These are phyloP conservation scores for Ambrosiella cleistominuta DNA, from an alignment of 2,329 filamentous ascomycete species.

Conservation along the genomic window DNA sequence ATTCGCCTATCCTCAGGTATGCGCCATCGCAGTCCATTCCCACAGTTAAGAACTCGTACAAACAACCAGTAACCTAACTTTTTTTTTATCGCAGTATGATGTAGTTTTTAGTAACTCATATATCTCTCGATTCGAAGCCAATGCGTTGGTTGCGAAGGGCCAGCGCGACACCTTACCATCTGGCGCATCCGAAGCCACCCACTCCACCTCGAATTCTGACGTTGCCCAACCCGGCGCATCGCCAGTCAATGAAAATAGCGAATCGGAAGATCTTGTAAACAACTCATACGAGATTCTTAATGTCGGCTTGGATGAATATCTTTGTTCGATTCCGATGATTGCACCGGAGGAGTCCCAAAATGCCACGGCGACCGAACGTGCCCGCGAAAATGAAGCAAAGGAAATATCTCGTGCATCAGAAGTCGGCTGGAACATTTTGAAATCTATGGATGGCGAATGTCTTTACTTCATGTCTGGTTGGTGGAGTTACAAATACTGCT, in stretches of 20 bases:
- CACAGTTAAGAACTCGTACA: background rate
- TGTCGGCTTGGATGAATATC: conserved; percentile 50
- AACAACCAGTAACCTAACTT: conserved; percentile 1
- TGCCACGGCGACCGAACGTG: conserved; percentile 47
- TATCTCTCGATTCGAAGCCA: conserved; percentile 53
- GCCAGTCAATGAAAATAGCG: conserved; percentile 4
- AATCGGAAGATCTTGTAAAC: background rate
- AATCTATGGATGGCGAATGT: conserved; percentile 60
- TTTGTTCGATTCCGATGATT: conserved; percentile 70
- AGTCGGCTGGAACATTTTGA: conserved; percentile 64
- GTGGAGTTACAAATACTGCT: conserved; percentile 96
- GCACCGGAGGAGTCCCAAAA: conserved; percentile 38
- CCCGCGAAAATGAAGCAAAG: conserved; percentile 58
- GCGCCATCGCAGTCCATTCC: conserved; percentile 13
- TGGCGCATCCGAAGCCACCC: conserved; percentile 16
- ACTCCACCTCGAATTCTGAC: conserved; percentile 17
- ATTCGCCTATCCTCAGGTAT: conserved; percentile 70
- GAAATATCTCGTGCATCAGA: conserved; percentile 62
- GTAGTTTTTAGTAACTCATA: conserved; percentile 57
- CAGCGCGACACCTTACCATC: conserved; percentile 13
- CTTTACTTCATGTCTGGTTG: conserved; percentile 71
- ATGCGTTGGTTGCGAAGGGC: conserved; percentile 34
- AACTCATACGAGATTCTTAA: conserved; percentile 56
- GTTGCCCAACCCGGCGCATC: conserved; percentile 22
- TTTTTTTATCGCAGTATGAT: conserved; percentile 44